phyloP scores from a whole-genome alignment of 768 basidiomycete species.

The Termitomyces bulborhizus region DNA sequence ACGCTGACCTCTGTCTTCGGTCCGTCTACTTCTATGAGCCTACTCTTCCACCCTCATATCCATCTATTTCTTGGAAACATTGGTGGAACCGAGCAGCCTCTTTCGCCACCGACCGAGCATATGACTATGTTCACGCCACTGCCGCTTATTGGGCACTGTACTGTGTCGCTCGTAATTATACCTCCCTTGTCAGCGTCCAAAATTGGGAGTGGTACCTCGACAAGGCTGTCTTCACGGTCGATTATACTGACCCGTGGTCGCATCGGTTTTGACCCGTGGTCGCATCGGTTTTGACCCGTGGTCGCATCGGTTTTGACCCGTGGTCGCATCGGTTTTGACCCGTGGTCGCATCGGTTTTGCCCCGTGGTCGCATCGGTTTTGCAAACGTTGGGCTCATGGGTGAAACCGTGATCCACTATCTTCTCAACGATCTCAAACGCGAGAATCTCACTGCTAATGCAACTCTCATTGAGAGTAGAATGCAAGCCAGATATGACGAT shows the following conservation, averaged over 20 bases:
- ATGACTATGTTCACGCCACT: constrained; percentile 45
- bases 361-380: constrained; percentile 37
- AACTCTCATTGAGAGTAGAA: constrained; percentile 37
- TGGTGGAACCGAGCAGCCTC: constrained; percentile 49
- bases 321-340: too few species aligned
- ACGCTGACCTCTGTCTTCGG: constrained; percentile 17
- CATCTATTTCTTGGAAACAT: constrained; percentile 42
- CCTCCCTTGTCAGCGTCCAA: constrained; percentile 36
- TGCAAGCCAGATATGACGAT: constrained; percentile 40
- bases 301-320: constrained; percentile 28
- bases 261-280: too few species aligned
- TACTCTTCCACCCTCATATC: constrained; percentile 35
- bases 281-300: too few species aligned
- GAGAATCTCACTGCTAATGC: constrained; percentile 45
- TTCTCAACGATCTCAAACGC: constrained; percentile 44
- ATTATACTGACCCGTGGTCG: constrained; percentile 40
- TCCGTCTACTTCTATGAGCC: constrained; percentile 50
- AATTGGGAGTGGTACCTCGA: constrained; percentile 55
- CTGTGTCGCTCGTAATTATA: constrained; percentile 53
- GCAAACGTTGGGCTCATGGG: constrained; percentile 47
- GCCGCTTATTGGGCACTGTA: constrained; percentile 53
- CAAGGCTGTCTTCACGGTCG: constrained; percentile 44
- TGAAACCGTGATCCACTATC: constrained; percentile 43
- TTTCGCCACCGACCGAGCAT: constrained; percentile 43
- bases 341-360: too few species aligned